These are phyloP conservation scores for Cryptococcus sp. DNA, from an alignment of 1,284 basidiomycete genomes.

Conservation along the genomic window DNA sequence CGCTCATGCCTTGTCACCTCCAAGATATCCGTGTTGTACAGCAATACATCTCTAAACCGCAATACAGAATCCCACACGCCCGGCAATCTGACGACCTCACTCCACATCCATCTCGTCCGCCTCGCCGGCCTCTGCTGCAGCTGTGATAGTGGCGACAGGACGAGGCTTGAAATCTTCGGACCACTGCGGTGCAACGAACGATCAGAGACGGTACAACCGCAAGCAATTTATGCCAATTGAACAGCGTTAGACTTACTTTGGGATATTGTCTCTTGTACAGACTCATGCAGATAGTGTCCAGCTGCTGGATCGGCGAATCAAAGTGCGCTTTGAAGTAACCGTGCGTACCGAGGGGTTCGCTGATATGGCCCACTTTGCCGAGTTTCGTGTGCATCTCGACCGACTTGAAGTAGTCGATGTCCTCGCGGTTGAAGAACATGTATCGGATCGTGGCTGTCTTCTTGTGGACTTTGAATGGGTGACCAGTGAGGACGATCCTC, in stretches of 20 bases:
- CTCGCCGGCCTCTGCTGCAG: constrained; percentile 11
- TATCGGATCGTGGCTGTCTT: constrained; percentile 96
- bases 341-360: constrained; percentile 93
- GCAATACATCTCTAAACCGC: too few species aligned
- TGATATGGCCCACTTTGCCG: constrained; percentile 88
- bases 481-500: constrained; percentile 88
- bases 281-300: constrained; percentile 92
- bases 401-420: constrained; percentile 90
- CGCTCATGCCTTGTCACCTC: too few species aligned
- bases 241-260: constrained; percentile 63
- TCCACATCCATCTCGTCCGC: constrained; percentile 36
- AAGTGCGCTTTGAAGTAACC: constrained; percentile 98
- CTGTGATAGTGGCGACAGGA: neutral
- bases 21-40: too few species aligned
- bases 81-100: constrained; percentile 1
- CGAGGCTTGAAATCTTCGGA: constrained; percentile 27
- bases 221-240: neutral
- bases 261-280: constrained; percentile 90
- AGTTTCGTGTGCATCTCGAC: constrained; percentile 92
- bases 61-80: too few species aligned
- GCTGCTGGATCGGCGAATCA: constrained; percentile 91
- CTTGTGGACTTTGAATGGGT: constrained; percentile 97
- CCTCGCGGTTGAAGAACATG: constrained; percentile 96
- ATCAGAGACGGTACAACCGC: neutral
- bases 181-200: constrained; percentile 25